Conservation (phyloP, 331 rosid species). For the Prunus yedoensis region DNA sequence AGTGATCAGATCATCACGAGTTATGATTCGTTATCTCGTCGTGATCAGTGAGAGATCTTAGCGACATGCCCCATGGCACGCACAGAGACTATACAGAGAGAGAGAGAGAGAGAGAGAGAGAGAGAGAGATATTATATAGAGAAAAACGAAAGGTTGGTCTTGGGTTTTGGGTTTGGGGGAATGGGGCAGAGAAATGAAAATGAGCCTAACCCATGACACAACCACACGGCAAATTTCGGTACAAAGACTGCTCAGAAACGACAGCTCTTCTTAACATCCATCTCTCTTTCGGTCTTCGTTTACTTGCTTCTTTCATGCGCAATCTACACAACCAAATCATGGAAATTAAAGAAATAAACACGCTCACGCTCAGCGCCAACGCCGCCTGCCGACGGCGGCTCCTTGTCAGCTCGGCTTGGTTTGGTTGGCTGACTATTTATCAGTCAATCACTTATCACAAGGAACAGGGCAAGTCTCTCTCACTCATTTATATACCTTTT, state of each 20-base stretch:
- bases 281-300: neutral
- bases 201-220: conserved; percentile 23
- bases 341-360: neutral
- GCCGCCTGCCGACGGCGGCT: neutral
- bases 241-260: neutral
- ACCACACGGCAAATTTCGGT: conserved; percentile 12
- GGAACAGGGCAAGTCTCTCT: neutral
- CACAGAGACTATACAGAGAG: neutral
- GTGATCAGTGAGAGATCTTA: conserved; percentile 8
- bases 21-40: conserved; percentile 18
- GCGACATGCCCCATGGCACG: neutral
- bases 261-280: neutral
- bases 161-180: neutral
- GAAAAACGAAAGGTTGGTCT: neutral
- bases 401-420: conserved; percentile 10
- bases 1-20: conserved; percentile 11
- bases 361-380: neutral
- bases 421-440: neutral
- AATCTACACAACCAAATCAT: neutral
- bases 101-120: neutral
- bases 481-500: neutral
- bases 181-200: conserved; percentile 3
- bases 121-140: neutral
- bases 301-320: conserved; percentile 16
- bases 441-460: neutral